Conservation (phyloP, 495 filamentous ascomycete species). For the Neurospora intermedia region DNA sequence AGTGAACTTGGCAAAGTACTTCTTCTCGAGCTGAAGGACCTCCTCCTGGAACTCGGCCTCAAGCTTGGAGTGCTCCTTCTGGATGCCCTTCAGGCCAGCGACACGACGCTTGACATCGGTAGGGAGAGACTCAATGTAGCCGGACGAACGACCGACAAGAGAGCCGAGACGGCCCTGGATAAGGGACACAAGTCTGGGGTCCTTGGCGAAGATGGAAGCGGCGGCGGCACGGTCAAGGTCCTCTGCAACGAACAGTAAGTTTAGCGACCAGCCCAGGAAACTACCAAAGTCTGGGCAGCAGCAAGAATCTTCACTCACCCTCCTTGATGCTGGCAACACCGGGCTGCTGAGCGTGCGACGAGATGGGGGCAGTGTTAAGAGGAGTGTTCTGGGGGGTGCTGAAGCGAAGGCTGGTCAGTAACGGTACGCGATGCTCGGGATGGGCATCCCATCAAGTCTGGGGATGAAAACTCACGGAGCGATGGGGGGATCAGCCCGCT, state of each 20-base stretch:
- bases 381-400: conserved; percentile 97
- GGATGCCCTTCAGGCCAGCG: conserved; percentile 88
- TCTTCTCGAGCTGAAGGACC: conserved; percentile 95
- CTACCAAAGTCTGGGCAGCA: conserved; percentile 16
- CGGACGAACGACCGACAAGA: conserved; percentile 89
- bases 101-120: conserved; percentile 82
- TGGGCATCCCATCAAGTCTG: background rate
- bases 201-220: conserved; percentile 84
- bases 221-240: conserved; percentile 78
- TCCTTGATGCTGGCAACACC: conserved; percentile 93
- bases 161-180: conserved; percentile 92
- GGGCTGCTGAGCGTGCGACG: conserved; percentile 92
- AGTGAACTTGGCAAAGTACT: conserved; percentile 97
- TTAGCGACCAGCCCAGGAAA: conserved; percentile 2
- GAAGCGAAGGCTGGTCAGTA: conserved; percentile 20
- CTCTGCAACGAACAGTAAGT: conserved; percentile 45
- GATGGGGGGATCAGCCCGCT: conserved; percentile 69
- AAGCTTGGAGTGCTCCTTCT: conserved; percentile 96
- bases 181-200: conserved; percentile 87
- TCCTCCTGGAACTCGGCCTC: conserved; percentile 98
- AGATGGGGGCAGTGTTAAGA: conserved; percentile 89
- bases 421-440: background rate
- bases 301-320: conserved; percentile 48
- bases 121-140: conserved; percentile 95
- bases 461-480: conserved; percentile 52